These are phyloP conservation scores for Fusarium chuoi DNA, from an alignment of 2,329 filamentous ascomycete genomes.

Conservation along the genomic window DNA sequence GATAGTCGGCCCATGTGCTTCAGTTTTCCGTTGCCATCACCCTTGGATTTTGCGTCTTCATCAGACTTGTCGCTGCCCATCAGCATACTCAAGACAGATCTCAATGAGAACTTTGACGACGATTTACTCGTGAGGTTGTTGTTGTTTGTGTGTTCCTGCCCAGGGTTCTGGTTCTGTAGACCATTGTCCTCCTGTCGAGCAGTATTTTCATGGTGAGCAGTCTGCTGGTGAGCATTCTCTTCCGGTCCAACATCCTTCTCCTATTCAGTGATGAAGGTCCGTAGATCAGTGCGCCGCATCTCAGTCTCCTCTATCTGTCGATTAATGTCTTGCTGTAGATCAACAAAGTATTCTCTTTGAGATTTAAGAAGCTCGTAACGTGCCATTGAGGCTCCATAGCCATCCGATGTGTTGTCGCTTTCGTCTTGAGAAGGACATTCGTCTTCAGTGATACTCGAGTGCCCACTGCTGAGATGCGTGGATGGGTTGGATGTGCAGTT, in stretches of 20 bases:
- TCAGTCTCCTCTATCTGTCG: background rate
- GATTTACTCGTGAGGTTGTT: background rate
- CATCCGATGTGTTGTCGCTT: background rate
- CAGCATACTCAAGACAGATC: background rate
- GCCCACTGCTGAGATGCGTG: background rate
- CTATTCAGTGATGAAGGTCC: background rate
- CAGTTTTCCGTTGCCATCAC: background rate
- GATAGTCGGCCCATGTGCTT: background rate
- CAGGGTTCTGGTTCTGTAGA: background rate
- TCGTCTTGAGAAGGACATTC: background rate
- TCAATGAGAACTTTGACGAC: background rate
- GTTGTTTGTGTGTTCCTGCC: background rate
- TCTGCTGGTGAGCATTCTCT: background rate
- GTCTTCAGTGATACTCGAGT: background rate
- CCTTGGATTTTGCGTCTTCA: background rate
- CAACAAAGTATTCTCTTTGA: background rate
- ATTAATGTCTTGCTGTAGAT: background rate
- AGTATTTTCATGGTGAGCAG: background rate
- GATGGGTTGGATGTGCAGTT: background rate
- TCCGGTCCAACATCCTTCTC: background rate
- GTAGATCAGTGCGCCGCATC: background rate
- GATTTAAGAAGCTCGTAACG: background rate
- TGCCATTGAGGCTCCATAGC: background rate
- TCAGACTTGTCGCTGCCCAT: background rate
- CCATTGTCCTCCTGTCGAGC: background rate